Conservation (phyloP, 208 protist genomes). For the Pavlovales sp. region DNA sequence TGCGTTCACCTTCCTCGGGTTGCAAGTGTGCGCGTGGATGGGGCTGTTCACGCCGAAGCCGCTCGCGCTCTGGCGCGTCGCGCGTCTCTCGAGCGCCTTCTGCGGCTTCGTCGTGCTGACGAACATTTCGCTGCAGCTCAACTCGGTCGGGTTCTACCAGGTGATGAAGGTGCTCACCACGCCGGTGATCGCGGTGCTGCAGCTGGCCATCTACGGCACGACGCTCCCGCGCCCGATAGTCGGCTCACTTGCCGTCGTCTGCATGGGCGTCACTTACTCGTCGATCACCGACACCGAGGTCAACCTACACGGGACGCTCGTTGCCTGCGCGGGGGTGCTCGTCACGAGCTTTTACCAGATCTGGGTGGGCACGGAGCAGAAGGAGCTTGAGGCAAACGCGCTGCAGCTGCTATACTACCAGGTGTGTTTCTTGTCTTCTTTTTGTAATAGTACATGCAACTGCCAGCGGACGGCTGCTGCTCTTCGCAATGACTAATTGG, state of each 20-base stretch:
- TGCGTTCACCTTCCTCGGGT: not conserved
- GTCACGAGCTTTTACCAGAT: conserved; percentile 29
- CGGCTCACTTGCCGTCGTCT: not conserved
- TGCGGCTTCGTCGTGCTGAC: conserved; percentile 24
- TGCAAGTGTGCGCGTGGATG: not conserved
- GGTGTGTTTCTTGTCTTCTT: too few relatives aligned
- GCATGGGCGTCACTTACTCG: not conserved
- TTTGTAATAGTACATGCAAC: too few relatives aligned
- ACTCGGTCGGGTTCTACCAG: conserved; percentile 44
- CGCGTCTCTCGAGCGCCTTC: not conserved
- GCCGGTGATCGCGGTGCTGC: not conserved
- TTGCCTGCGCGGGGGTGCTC: not conserved
- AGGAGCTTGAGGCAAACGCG: not conserved
- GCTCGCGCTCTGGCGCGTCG: not conserved
- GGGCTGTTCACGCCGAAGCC: not conserved
- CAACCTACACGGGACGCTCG: not conserved
- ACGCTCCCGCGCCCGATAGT: not conserved
- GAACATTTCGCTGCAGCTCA: conserved; percentile 23
- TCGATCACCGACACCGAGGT: conserved; percentile 17
- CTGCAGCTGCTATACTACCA: not conserved
- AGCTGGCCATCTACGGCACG: not conserved
- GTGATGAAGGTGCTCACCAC: conserved; percentile 22
- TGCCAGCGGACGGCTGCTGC: too few relatives aligned
- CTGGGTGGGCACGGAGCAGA: conserved; percentile 11
- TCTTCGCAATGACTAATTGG: too few relatives aligned